Conservation (phyloP, 1,284 basidiomycete species). For the Trametes pubescens region DNA sequence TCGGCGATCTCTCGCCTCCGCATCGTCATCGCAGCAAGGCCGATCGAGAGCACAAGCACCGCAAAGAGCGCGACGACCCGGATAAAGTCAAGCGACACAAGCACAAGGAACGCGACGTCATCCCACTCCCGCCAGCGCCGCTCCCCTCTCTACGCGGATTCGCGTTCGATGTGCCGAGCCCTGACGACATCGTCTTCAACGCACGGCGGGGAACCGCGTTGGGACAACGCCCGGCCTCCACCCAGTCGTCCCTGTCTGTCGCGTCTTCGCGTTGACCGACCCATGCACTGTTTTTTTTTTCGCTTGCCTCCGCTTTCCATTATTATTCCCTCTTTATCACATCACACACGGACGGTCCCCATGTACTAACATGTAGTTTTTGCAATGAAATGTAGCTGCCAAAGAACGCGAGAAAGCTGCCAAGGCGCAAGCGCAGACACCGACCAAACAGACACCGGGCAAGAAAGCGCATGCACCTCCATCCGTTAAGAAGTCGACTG, state of each 20-base stretch:
- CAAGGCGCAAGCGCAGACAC: conserved; percentile 52
- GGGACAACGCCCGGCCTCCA: conserved; percentile 47
- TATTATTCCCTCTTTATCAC: conserved; percentile 45
- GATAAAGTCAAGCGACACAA: conserved; percentile 18
- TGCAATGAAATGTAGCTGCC: conserved; percentile 64
- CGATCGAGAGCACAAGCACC: conserved; percentile 22
- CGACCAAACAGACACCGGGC: conserved; percentile 35
- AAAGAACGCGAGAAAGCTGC: conserved; percentile 79
- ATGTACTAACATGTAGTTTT: conserved; percentile 50
- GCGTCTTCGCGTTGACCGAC: conserved; percentile 21
- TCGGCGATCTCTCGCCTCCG: conserved; percentile 26
- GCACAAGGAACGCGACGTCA: conserved; percentile 28
- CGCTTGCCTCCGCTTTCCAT: conserved; percentile 38
- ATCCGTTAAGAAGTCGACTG: conserved; percentile 49
- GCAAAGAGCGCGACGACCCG: conserved; percentile 16
- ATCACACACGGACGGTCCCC: conserved; percentile 11
- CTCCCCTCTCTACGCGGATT: conserved; percentile 54
- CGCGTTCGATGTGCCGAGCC: conserved; percentile 84
- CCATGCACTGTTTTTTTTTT: conserved; percentile 25
- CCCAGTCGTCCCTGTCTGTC: conserved; percentile 34
- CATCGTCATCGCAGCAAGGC: conserved; percentile 29
- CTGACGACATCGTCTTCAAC: conserved; percentile 84
- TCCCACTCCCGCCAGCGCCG: conserved; percentile 40
- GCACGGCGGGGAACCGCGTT: conserved; percentile 81
- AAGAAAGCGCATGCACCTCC: conserved; percentile 65